A percentile compares a stretch with the other conserved stretches of the same genome.
These are phyloP conservation scores for Schwanniomyces etchellsii DNA, from an alignment of 1,139 yeast species.

Conservation along the genomic window DNA sequence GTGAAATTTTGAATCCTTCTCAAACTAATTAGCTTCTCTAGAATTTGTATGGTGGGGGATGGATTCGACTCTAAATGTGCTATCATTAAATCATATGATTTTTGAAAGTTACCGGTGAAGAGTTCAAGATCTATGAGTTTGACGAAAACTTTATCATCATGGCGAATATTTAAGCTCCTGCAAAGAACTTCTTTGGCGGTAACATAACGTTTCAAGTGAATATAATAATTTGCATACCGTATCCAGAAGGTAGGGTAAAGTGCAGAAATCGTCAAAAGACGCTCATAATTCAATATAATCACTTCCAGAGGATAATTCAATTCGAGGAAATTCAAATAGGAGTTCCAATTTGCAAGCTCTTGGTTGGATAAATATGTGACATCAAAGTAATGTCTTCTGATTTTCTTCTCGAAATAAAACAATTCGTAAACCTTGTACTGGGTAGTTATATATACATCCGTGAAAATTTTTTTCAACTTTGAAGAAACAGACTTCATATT, in stretches of 20 bases:
- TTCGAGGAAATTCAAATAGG: conserved; percentile 55
- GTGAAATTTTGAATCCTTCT: conserved; percentile 24
- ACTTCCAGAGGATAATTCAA: conserved; percentile 23
- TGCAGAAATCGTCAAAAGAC: conserved; percentile 52
- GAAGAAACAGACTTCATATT: conserved; percentile 13
- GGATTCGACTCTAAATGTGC: conserved; percentile 21
- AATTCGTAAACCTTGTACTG: conserved; percentile 57
- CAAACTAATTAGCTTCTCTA: conserved; percentile 31
- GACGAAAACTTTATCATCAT: conserved; percentile 20
- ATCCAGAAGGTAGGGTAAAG: conserved; percentile 57
- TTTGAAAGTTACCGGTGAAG: conserved; percentile 21
- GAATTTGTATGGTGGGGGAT: conserved; percentile 28
- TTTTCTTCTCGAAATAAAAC: conserved; percentile 56
- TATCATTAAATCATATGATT: conserved; percentile 32
- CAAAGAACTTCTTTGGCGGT: conserved; percentile 32
- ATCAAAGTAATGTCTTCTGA: conserved; percentile 49
- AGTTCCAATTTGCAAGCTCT: conserved; percentile 54
- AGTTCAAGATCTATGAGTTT: conserved; percentile 38
- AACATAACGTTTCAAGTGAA: conserved; percentile 21
- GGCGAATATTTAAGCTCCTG: conserved; percentile 24
- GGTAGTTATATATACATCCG: conserved; percentile 53
- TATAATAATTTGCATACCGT: conserved; percentile 46
- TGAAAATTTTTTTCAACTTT: conserved; percentile 39
- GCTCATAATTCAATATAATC: conserved; percentile 44
- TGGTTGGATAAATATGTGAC: conserved; percentile 34